Evolutionary conservation across 2,329 filamentous ascomycete species (phyloP), one percentile per base, ranked within the genome.

Genomic region (Fusarium albidum): DNA sequence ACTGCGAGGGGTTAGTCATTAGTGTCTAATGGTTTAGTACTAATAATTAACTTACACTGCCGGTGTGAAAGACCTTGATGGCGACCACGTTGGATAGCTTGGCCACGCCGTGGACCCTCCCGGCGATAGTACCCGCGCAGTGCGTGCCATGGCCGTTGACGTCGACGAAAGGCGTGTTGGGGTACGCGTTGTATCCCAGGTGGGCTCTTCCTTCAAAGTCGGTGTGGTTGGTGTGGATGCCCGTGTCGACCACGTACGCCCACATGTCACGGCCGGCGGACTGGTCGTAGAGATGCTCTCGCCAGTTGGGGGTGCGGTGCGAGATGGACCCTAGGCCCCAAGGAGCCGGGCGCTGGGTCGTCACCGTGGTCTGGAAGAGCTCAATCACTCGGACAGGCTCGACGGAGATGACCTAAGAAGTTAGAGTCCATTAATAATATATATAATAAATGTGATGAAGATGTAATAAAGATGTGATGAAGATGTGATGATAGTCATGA

Each of bases 181-280:
- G 67, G 9, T 70, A 58, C 14, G 69, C 72, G 34, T 74, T 77
- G 51, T 68, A 70, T 5, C 74, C 73, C 28, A 68, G 70, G 15
- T 60, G 66, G 27, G 77, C 78, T 9, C 78, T 75, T 9, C 74
- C 74, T 39, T 73, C 74, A 39, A 80, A 80, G 37, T 79, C 71
- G 46, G 66, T 29, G 63, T 86, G 82, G 6, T 65, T 50, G 15
- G 69, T 74, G 34, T 75, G 73, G 45, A 85, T 78, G 31, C 83
- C 82, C 0, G 79, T 83, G 66, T 86, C 83, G 49, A 85, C 69
- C 44, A 86, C 69, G 65, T 85, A 86, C 41, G 77, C 71, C 54
- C 75, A 83, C 44, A 71, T 76, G 27, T 69, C 73, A 12, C 65
- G 49, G 12, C 79, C 79, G 17, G 76, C 75, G 15, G 64, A 71